Percentiles rank a stretch among this genome's conserved stretches.
Conservation (phyloP, 2,329 filamentous ascomycete genomes). For the Triangularia verruculosa region DNA sequence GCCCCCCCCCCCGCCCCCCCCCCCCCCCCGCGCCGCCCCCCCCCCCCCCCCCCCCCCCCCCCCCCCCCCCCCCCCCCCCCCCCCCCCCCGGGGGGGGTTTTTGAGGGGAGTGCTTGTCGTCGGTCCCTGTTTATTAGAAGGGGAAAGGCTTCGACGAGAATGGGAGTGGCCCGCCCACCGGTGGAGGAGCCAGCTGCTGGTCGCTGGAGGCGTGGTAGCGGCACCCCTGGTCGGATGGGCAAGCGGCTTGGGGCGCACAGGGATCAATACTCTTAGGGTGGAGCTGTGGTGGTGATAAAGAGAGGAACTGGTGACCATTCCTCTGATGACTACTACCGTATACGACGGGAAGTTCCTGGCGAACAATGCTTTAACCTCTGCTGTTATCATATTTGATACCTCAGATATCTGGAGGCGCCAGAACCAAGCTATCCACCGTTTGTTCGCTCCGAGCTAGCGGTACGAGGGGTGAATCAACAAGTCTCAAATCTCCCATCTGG, state of each 20-base stretch:
- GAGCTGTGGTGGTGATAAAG: slow-evolving; percentile 8
- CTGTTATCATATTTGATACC: neutral
- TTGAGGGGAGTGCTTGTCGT: neutral
- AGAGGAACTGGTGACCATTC: slow-evolving; percentile 6
- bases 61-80: too few relatives aligned
- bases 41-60: too few relatives aligned
- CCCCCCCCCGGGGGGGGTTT: neutral
- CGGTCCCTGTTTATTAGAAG: slow-evolving; percentile 15
- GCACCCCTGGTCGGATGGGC: slow-evolving; percentile 4
- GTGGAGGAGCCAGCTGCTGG: slow-evolving; percentile 13
- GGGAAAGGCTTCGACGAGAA: slow-evolving; percentile 15
- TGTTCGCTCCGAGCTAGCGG: neutral
- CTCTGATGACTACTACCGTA: neutral
- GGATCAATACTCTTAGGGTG: slow-evolving; percentile 6
- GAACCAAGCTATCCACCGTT: neutral
- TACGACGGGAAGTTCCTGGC: neutral
- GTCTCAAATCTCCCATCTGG: neutral
- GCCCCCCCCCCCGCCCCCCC: too few relatives aligned
- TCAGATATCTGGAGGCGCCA: neutral
- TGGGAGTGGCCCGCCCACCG: slow-evolving; percentile 19
- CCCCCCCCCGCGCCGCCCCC: too few relatives aligned
- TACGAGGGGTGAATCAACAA: neutral
- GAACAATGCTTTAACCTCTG: neutral
- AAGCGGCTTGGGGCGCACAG: slow-evolving; percentile 14
- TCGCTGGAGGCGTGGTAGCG: neutral